Evolutionary conservation across 306 rosid genomes (phyloP).

Genomic region (Quercus variabilis): DNA sequence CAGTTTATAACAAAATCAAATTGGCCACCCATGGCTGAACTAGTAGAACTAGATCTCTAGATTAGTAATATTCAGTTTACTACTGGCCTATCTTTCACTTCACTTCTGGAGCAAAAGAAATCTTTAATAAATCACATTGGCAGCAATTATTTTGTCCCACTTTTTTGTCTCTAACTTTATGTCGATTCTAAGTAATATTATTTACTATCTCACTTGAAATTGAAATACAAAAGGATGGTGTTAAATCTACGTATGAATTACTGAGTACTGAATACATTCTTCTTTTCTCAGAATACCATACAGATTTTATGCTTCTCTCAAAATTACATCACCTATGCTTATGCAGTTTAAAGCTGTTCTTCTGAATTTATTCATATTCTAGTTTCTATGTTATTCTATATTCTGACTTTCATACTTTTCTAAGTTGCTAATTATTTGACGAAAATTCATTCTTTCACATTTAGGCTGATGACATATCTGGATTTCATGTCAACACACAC

Average conservation of each 20-base stretch:
- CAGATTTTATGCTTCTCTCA: too few species aligned
- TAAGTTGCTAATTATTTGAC: not conserved
- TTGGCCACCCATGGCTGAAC: not conserved
- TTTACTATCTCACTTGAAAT: not conserved
- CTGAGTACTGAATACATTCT: too few species aligned
- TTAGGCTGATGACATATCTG: slow-evolving; percentile 73
- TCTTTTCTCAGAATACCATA: too few species aligned
- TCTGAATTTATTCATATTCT: too few species aligned
- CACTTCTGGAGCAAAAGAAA: not conserved
- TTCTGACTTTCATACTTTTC: not conserved
- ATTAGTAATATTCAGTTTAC: not conserved
- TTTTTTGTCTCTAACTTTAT: not conserved
- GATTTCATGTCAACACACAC: slow-evolving; percentile 78
- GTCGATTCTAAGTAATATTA: not conserved
- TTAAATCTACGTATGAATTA: too few species aligned
- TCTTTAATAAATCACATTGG: not conserved
- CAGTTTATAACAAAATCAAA: not conserved
- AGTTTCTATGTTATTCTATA: not conserved
- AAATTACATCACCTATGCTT: not conserved
- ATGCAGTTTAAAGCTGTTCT: not conserved
- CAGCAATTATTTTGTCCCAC: not conserved
- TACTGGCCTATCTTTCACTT: not conserved
- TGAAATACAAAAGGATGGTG: not conserved
- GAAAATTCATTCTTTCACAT: slow-evolving; percentile 3
- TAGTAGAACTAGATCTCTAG: not conserved